A percentile compares a stretch with the other conserved stretches of the same genome.
Conservation (phyloP, 31 red algal species). For the Asparagopsis taxiformis region DNA sequence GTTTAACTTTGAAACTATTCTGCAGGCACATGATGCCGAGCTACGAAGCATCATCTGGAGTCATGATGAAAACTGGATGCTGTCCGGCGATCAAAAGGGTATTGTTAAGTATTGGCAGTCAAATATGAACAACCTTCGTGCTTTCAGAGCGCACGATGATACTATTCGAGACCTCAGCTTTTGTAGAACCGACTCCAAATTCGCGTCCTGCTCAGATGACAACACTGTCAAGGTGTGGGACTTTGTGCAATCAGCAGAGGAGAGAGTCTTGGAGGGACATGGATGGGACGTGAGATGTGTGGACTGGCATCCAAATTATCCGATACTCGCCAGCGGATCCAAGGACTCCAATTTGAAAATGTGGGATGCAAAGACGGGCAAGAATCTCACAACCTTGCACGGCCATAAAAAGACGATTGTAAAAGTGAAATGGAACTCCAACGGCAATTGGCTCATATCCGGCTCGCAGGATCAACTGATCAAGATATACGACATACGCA, state of each 20-base stretch:
- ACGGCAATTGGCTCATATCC: conserved; percentile 96
- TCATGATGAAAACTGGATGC: conserved; percentile 96
- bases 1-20: conserved; percentile 99
- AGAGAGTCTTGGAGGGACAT: conserved; percentile 88
- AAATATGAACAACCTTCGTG: conserved; percentile 99
- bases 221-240: conserved; percentile 95
- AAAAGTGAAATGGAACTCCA: conserved; percentile 94
- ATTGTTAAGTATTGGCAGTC: conserved; percentile 98
- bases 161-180: conserved; percentile 91
- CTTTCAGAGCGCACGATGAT: conserved; percentile 91
- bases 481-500: conserved; percentile 96
- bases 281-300: conserved; percentile 98
- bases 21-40: conserved; percentile 92
- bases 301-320: conserved; percentile 93
- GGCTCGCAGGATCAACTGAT: conserved; percentile 91
- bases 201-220: conserved; percentile 97
- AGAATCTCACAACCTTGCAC: conserved; percentile 93
- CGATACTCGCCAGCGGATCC: conserved; percentile 88
- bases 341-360: conserved; percentile 97
- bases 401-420: conserved; percentile 96
- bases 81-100: conserved; percentile 90
- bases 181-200: conserved; percentile 83
- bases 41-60: conserved; percentile 91
- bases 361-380: conserved; percentile 95
- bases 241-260: conserved; percentile 73